Evolutionary conservation across 2,329 filamentous ascomycete species (phyloP).

Genomic region (Pyricularia pennisetigena): DNA sequence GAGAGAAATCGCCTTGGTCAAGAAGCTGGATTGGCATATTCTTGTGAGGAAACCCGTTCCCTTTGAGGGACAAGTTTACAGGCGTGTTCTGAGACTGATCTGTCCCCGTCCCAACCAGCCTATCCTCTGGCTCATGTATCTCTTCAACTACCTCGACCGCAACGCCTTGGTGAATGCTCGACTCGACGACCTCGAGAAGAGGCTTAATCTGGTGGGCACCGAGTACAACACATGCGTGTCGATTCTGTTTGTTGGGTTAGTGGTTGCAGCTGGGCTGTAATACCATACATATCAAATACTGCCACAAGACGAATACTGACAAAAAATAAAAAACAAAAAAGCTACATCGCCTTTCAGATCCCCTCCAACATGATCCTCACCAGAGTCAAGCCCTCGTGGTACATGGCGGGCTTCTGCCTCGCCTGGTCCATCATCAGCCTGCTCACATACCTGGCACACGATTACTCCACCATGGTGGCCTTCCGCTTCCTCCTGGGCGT

Average conservation of each 20-base stretch:
- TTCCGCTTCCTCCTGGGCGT: conserved; percentile 47
- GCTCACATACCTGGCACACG: conserved; percentile 25
- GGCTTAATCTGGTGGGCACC: conserved; percentile 5
- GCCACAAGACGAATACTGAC: not conserved
- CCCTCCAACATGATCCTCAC: conserved; percentile 27
- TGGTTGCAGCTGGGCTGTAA: not conserved
- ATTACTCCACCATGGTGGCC: conserved; percentile 43
- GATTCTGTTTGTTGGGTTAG: conserved; percentile 7
- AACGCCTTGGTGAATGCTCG: conserved; percentile 2
- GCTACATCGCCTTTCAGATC: conserved; percentile 42
- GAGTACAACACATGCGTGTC: conserved; percentile 7
- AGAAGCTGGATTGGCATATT: not conserved
- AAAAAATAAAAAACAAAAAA: not conserved
- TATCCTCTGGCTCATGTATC: conserved; percentile 4
- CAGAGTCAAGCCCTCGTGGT: conserved; percentile 29
- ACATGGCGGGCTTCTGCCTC: conserved; percentile 28
- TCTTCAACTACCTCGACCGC: conserved; percentile 4
- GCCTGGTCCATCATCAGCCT: conserved; percentile 18
- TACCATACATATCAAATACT: not conserved
- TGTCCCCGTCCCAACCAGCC: not conserved
- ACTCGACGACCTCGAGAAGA: conserved; percentile 1
- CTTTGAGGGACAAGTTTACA: too few species aligned
- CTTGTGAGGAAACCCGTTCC: too few species aligned
- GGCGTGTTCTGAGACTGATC: too few species aligned
- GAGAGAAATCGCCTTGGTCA: conserved; percentile 1